Evolutionary conservation across 495 filamentous ascomycete species (phyloP).

Genomic region (Neurospora sp.): DNA sequence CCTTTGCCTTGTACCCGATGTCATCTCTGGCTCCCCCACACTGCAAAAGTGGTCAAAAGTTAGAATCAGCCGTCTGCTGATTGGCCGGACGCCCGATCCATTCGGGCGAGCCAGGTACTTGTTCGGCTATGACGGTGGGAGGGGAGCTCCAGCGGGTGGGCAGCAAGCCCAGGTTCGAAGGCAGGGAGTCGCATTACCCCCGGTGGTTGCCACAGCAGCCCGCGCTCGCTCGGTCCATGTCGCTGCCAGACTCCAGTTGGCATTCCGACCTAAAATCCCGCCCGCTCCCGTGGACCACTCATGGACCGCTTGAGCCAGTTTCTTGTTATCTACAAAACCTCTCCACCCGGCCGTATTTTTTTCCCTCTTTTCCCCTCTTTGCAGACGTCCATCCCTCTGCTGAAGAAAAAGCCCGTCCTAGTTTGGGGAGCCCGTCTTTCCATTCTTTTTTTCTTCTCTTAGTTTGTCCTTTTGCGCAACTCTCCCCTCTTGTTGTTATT

Average conservation of each 20-base stretch:
- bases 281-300: conserved; percentile 7
- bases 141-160: conserved; percentile 11
- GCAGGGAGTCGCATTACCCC: background rate
- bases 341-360: conserved; percentile 20
- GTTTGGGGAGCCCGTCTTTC: conserved; percentile 7
- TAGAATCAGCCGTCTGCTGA: conserved; percentile 16
- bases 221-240: background rate
- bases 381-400: conserved; percentile 4
- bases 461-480: conserved; percentile 16
- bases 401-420: conserved; percentile 3
- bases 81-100: conserved; percentile 16
- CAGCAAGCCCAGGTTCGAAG: background rate
- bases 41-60: conserved; percentile 8
- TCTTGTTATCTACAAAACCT: conserved; percentile 17
- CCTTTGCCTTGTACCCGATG: conserved; percentile 12
- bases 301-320: conserved; percentile 1
- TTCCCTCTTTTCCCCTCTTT: conserved; percentile 9
- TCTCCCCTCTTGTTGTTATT: conserved; percentile 28
- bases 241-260: conserved; percentile 9
- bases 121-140: conserved; percentile 28
- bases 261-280: conserved; percentile 25
- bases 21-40: conserved; percentile 24
- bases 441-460: conserved; percentile 2
- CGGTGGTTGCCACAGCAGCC: background rate
- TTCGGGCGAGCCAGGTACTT: conserved; percentile 17